Evolutionary conservation across 768 basidiomycete genomes (phyloP).

Genomic region (Boletus rubescentipes): DNA sequence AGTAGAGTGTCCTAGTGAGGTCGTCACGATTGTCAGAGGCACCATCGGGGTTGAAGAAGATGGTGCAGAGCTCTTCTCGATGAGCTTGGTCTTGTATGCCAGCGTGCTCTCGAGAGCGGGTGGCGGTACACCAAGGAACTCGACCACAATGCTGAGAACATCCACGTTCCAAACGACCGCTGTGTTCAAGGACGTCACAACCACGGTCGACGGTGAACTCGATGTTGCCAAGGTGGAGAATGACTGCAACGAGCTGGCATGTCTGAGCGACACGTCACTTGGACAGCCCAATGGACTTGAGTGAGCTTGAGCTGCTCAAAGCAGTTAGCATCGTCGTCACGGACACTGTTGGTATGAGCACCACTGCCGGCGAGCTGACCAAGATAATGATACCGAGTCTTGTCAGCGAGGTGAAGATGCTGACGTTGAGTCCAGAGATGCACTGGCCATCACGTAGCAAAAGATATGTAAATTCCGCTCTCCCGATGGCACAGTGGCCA

Average conservation of each 20-base stretch:
- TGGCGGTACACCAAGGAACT: slow-evolving; percentile 84
- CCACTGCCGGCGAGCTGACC: no score
- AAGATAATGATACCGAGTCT: no score
- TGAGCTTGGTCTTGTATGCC: no score
- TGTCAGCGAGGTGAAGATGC: no score
- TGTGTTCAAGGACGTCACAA: slow-evolving; percentile 91
- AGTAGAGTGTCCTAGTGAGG: slow-evolving; percentile 90
- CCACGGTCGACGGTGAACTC: no score
- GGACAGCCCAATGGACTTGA: slow-evolving; percentile 91
- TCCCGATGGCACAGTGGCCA: no score
- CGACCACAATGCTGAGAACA: slow-evolving; percentile 77
- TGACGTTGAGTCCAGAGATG: no score
- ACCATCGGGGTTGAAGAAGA: slow-evolving; percentile 93
- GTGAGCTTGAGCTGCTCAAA: slow-evolving; percentile 94
- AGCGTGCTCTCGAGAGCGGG: slow-evolving; percentile 70
- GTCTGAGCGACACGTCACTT: slow-evolving; percentile 95
- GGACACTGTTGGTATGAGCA: no score
- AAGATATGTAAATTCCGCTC: no score
- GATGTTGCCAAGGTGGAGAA: slow-evolving; percentile 94
- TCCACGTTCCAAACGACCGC: slow-evolving; percentile 90
- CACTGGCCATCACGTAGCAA: no score
- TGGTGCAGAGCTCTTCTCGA: slow-evolving; percentile 97
- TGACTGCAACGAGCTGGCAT: slow-evolving; percentile 92
- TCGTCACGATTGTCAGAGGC: slow-evolving; percentile 93
- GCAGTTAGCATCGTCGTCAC: slow-evolving; percentile 79